Evolutionary conservation across 805 yeast genomes (phyloP).

Genomic region (Saturnispora ahearnii): DNA sequence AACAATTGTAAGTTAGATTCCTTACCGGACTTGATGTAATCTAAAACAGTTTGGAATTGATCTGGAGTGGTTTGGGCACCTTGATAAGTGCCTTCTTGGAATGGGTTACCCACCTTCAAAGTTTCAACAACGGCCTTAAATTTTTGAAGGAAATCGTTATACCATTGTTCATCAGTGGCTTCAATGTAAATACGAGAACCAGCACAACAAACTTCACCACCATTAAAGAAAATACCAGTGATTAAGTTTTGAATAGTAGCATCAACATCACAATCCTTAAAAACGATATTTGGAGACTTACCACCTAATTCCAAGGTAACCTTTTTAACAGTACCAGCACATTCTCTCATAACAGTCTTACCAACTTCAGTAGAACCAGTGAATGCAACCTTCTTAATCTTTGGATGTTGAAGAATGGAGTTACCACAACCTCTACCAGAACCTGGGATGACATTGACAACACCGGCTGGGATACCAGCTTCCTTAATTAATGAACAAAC

Average conservation of each 20-base stretch:
- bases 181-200: conserved; percentile 84
- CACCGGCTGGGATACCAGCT: conserved; percentile 91
- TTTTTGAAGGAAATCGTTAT: conserved; percentile 54
- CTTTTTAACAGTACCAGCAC: conserved; percentile 68
- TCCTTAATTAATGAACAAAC: conserved; percentile 60
- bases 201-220: conserved; percentile 92
- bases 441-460: conserved; percentile 79
- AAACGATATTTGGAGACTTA: conserved; percentile 79
- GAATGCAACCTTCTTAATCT: conserved; percentile 83
- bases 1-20: conserved; percentile 61
- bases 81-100: conserved; percentile 58
- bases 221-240: conserved; percentile 74
- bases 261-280: conserved; percentile 63
- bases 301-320: conserved; percentile 84
- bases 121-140: conserved; percentile 41
- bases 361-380: conserved; percentile 92
- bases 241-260: conserved; percentile 59
- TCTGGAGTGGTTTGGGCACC: conserved; percentile 68
- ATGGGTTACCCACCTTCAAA: conserved; percentile 71
- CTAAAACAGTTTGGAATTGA: conserved; percentile 57
- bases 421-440: conserved; percentile 80
- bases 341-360: conserved; percentile 59
- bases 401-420: conserved; percentile 67
- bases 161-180: conserved; percentile 40
- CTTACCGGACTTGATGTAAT: conserved; percentile 56